Evolutionary conservation across 139 green algal genomes (phyloP).

Genomic region (Limnomonas spitsbergensis): DNA sequence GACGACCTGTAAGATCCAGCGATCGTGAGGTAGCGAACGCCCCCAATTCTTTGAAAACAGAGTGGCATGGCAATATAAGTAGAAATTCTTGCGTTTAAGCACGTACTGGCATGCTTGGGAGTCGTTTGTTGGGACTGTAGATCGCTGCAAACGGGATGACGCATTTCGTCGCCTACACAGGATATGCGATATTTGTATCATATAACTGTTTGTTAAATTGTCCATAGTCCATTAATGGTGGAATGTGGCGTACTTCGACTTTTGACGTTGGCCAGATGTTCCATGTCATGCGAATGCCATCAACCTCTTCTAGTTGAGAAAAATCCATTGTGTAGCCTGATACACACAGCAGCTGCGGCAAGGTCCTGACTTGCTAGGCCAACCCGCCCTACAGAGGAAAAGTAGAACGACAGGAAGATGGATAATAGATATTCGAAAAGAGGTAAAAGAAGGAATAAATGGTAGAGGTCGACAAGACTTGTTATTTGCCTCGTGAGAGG

Average conservation of each 20-base stretch:
- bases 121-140: constrained; percentile 84
- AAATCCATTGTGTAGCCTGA: no score
- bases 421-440: no score
- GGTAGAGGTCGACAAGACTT: no score
- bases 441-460: no score
- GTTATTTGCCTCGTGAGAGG: no score
- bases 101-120: constrained; percentile 78
- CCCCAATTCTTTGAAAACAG: background rate
- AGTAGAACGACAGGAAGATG: no score
- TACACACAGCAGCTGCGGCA: no score
- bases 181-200: background rate
- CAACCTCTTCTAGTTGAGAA: constrained; percentile 33
- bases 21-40: background rate
- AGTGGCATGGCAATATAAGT: background rate
- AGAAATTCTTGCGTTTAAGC: background rate
- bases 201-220: background rate
- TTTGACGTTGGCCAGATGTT: constrained; percentile 95
- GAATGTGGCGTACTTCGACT: background rate
- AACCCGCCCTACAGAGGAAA: no score
- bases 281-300: constrained; percentile 69
- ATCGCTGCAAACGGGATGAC: constrained; percentile 91
- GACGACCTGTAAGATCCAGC: constrained; percentile 62
- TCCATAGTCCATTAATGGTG: background rate
- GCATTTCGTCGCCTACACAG: constrained; percentile 87
- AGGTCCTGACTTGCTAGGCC: no score